Evolutionary conservation across 805 yeast species (phyloP), one percentile per base, ranked within the genome.

Genomic region (Sugiyamaella floridensis): DNA sequence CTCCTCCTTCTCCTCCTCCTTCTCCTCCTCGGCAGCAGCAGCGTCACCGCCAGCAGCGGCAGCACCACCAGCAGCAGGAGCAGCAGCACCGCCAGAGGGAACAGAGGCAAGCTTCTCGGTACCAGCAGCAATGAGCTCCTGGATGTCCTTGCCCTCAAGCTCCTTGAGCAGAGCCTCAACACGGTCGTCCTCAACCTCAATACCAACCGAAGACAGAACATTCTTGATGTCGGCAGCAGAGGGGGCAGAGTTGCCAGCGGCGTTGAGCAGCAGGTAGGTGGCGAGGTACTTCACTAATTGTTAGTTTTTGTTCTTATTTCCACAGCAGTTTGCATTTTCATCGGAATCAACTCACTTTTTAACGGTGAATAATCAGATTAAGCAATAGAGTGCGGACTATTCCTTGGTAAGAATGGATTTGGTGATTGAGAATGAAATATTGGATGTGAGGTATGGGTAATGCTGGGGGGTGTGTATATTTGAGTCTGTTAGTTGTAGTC

Each of bases 51-150:
- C 86, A 68, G 79, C 84, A 67, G 84, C 83, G 67, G 85, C 81
- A 64, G 86, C 83, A 69, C 80, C 81, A 69, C 78, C 80, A 70
- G 81, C 77, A 66, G 85, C 75, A 65, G 93, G 76, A 69, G 89
- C 81, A 75, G 93, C 96, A 74, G 97, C 93, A 78, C 96, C 97
- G 75, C 97, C 97, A 70, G 97, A 68, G 76, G 98, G 97, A 64
- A 92, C 95, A 65, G 98, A 83, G 66, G 98, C 95, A 73, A 93
- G 87, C 82, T 93, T 93, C 78, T 85, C 77, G 77, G 86, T 77
- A 81, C 99, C 99, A 79, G 83, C 93, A 68, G 95, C 86, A 68
- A 93, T 83, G 77, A 93, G 83, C 67, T 88, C 96, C 65, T 77
- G 82, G 67, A 88, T 81, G 71, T 86, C 71, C 85, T 93, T 93